Evolutionary conservation across 2,329 filamentous ascomycete genomes (phyloP), one percentile per base, ranked within the genome.

Genomic region (Botrytis pseudocinerea): DNA sequence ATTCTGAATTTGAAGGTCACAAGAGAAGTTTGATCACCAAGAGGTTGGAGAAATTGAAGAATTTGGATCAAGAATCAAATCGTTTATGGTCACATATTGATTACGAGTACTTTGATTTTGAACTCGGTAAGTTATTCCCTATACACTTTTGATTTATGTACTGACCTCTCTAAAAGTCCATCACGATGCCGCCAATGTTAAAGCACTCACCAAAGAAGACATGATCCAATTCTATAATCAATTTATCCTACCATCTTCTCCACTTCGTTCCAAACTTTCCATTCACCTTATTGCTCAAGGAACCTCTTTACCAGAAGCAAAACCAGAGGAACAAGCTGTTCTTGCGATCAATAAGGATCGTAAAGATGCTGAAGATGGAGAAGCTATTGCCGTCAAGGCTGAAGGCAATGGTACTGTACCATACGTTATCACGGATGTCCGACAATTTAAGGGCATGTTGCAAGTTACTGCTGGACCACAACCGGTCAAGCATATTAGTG

Each of bases 11-110:
- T 78, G 94, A 98, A 80, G 91, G 90, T 65, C 93, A 98, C 84
- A 97, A 97, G 85, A 89, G 92, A 78, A 97, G 94, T 79, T 85
- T 98, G 60, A 90, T 98, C 79, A 93, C 93, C 80, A 94, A 94
- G 83, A 87, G 93, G 25, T 85, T 97, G 35, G 95, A 98, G 83
- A 97, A 97, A 82, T 82, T 97, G 78, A 97, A 97, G 86, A 98
- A 98, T 77, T 85, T 99, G 64, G 89, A 91, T 74, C 92, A 95
- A 76, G 96, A 99, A 83, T 94, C 91, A 8, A 88, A 86, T 72
- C 88, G 93, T 62, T 91, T 97, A 80, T 97, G 94, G 95, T 87
- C 86, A 69, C 93, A 98, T 79, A 93, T 99, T 77, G 88, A 89
- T 69, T 92, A 88, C 70, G 95, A 98, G 80, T 93, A 92, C 77